Conservation (phyloP, 2,329 filamentous ascomycete genomes). For the Alternaria angustiovoidea region DNA sequence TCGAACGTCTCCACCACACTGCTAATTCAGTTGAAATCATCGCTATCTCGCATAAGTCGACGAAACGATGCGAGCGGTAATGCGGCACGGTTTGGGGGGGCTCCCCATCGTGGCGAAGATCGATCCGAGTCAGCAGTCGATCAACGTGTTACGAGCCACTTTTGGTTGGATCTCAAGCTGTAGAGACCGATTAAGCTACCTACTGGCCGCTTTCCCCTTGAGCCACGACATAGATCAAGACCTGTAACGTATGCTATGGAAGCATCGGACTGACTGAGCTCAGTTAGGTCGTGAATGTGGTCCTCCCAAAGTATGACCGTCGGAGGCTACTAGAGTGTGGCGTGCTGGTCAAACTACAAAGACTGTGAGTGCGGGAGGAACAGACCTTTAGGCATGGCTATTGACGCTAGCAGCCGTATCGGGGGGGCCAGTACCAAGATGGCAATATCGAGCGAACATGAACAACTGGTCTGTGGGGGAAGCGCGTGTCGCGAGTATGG, state of each 20-base stretch:
- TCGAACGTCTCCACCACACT: not conserved
- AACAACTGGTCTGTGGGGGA: not conserved
- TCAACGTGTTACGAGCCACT: not conserved
- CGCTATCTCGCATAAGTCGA: slow-evolving; percentile 1
- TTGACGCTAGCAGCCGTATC: not conserved
- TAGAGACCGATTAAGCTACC: not conserved
- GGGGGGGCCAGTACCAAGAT: not conserved
- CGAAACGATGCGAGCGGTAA: not conserved
- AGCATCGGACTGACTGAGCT: not conserved
- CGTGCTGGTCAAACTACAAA: not conserved
- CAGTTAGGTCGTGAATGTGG: not conserved
- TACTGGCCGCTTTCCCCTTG: not conserved
- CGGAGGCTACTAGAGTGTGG: not conserved
- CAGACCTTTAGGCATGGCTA: not conserved
- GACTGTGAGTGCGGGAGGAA: not conserved
- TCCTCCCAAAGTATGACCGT: not conserved
- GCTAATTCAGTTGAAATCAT: not conserved
- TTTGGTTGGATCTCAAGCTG: not conserved
- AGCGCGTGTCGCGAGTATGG: not conserved
- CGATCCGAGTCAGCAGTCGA: not conserved
- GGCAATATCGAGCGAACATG: not conserved
- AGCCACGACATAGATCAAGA: not conserved
- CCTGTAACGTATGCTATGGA: not conserved
- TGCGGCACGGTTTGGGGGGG: slow-evolving; percentile 10
- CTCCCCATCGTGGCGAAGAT: slow-evolving; percentile 4